These are phyloP conservation scores for Trichocomaceae sp. DNA, from an alignment of 2,329 filamentous ascomycete genomes.

Conservation along the genomic window DNA sequence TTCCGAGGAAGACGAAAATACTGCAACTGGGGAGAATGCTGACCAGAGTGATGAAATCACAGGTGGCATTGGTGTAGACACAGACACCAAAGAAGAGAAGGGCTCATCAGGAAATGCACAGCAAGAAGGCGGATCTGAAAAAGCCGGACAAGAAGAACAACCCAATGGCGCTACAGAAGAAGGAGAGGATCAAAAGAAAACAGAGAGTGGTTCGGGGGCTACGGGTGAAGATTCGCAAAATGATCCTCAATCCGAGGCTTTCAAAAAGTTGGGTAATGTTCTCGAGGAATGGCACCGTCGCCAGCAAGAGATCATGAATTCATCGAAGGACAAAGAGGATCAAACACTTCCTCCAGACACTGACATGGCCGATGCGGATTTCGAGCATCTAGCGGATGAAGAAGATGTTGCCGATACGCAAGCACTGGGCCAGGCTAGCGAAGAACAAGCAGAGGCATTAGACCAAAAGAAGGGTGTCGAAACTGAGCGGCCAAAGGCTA, in stretches of 20 bases:
- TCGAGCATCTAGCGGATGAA: conserved; percentile 86
- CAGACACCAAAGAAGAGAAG: conserved; percentile 36
- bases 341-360: conserved; percentile 54
- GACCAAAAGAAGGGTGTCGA: conserved; percentile 87
- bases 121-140: conserved; percentile 38
- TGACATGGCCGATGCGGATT: conserved; percentile 75
- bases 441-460: conserved; percentile 78
- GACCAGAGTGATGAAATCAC: conserved; percentile 38
- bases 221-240: conserved; percentile 29
- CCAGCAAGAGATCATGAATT: conserved; percentile 70
- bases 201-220: conserved; percentile 30
- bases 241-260: conserved; percentile 57
- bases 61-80: conserved; percentile 32
- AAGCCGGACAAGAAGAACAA: conserved; percentile 43
- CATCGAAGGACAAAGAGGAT: conserved; percentile 47
- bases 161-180: conserved; percentile 38
- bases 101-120: conserved; percentile 41
- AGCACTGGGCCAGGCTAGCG: conserved; percentile 78
- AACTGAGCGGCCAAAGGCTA: conserved; percentile 51
- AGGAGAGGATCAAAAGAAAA: conserved; percentile 33
- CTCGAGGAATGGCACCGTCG: conserved; percentile 89
- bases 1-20: conserved; percentile 43
- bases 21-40: conserved; percentile 50
- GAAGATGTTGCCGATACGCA: conserved; percentile 78
- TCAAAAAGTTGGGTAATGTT: conserved; percentile 90